Evolutionary conservation across 768 basidiomycete genomes (phyloP).

Genomic region (Boletellus ananas): DNA sequence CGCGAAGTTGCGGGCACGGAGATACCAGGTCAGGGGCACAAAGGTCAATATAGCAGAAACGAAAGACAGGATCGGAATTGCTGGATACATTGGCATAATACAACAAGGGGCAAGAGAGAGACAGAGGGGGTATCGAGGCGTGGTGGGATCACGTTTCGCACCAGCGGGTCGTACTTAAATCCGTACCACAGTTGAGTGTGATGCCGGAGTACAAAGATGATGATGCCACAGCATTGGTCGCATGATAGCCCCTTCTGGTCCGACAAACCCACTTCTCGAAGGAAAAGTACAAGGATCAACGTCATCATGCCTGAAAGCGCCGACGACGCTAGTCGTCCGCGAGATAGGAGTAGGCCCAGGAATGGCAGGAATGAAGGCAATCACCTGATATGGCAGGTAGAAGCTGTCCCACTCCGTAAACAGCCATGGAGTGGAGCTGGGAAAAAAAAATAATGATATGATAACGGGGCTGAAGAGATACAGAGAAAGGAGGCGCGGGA

Average conservation of each 20-base stretch:
- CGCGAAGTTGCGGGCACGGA: conserved; percentile 41
- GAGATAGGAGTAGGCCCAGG: conserved; percentile 17
- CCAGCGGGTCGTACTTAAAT: conserved; percentile 15
- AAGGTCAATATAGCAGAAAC: conserved; percentile 40
- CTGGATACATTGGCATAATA: conserved; percentile 24
- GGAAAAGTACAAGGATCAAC: conserved; percentile 22
- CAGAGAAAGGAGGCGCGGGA: background rate
- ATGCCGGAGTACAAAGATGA: conserved; percentile 17
- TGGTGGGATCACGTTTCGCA: background rate
- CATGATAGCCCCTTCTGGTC: conserved; percentile 1
- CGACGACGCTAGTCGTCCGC: background rate
- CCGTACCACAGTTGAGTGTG: background rate
- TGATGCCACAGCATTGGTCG: background rate
- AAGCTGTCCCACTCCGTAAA: conserved; percentile 5
- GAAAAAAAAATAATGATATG: background rate
- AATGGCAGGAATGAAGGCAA: conserved; percentile 28
- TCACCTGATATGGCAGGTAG: conserved; percentile 26
- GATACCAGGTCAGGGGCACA: conserved; percentile 40
- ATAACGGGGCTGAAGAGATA: conserved; percentile 9
- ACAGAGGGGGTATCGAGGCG: conserved; percentile 15
- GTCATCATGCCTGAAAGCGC: conserved; percentile 4
- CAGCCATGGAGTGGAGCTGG: background rate
- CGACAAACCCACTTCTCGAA: conserved; percentile 22
- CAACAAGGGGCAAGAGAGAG: conserved; percentile 7
- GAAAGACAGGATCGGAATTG: conserved; percentile 42